These are phyloP conservation scores for Gautieria morchelliformis DNA, from an alignment of 768 basidiomycete genomes.

Conservation along the genomic window DNA sequence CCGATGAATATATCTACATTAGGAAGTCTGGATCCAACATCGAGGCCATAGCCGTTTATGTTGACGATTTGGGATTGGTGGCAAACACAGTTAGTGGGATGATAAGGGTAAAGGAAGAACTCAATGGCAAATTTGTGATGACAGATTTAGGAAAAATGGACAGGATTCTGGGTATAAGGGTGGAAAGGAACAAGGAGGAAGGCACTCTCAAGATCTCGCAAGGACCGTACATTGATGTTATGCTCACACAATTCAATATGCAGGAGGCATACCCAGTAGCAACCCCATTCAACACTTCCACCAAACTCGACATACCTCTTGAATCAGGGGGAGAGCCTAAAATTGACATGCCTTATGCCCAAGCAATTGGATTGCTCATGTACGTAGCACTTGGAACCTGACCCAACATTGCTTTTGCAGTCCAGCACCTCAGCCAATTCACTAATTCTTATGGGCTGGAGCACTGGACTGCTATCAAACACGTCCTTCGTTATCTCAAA, in stretches of 20 bases:
- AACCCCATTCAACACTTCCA: conserved; percentile 10
- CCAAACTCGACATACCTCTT: neutral
- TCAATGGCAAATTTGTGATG: conserved; percentile 20
- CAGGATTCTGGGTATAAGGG: conserved; percentile 28
- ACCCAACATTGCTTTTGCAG: conserved; percentile 24
- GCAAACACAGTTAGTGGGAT: neutral
- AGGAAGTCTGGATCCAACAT: conserved; percentile 1
- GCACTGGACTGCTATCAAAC: conserved; percentile 20
- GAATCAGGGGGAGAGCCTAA: neutral
- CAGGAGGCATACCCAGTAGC: conserved; percentile 3
- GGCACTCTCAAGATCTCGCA: conserved; percentile 6
- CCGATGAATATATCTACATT: conserved; percentile 19
- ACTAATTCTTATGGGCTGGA: conserved; percentile 10
- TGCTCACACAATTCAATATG: conserved; percentile 8
- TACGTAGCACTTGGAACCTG: conserved; percentile 22
- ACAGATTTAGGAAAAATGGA: conserved; percentile 24
- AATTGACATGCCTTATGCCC: conserved; percentile 14
- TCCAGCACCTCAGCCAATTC: conserved; percentile 18
- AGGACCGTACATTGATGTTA: conserved; percentile 2
- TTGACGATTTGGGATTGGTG: conserved; percentile 21
- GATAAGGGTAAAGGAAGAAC: conserved; percentile 6
- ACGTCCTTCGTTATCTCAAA: conserved; percentile 20
- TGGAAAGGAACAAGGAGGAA: conserved; percentile 15
- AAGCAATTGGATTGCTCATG: conserved; percentile 22
- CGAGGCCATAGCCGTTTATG: conserved; percentile 20